These are phyloP conservation scores for Suillus occidentalis DNA, from an alignment of 768 basidiomycete genomes.

Conservation along the genomic window DNA sequence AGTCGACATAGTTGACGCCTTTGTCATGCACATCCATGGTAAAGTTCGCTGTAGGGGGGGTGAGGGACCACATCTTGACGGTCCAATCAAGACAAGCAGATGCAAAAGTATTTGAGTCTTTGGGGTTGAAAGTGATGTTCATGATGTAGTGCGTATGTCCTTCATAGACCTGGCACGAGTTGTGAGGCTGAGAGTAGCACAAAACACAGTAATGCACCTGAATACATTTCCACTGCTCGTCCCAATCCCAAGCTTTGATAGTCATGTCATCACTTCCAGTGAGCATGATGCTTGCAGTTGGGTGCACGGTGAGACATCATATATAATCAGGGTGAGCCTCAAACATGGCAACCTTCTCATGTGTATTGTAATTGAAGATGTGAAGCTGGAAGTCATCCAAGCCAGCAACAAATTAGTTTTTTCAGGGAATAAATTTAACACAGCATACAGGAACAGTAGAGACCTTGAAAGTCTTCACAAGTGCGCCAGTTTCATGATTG, in stretches of 20 bases:
- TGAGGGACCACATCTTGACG: constrained; percentile 97
- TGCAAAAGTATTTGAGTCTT: constrained; percentile 96
- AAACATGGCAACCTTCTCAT: constrained; percentile 91
- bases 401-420: constrained; percentile 96
- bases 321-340: constrained; percentile 99
- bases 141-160: constrained; percentile 99
- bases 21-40: constrained; percentile 98
- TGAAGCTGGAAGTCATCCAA: constrained; percentile 91
- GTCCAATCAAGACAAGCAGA: constrained; percentile 97
- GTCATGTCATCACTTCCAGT: constrained; percentile 99
- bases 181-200: neutral
- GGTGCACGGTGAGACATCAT: constrained; percentile 93
- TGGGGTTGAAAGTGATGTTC: constrained; percentile 96
- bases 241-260: constrained; percentile 99
- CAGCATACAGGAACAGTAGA: constrained; percentile 97
- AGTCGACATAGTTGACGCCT: constrained; percentile 98
- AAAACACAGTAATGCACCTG: constrained; percentile 56
- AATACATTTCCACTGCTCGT: constrained; percentile 96
- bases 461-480: constrained; percentile 96
- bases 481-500: constrained; percentile 89
- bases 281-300: constrained; percentile 85
- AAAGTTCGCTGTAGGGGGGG: constrained; percentile 83
- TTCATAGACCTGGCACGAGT: constrained; percentile 73
- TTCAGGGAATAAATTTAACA: constrained; percentile 91
- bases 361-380: constrained; percentile 98